Conservation (phyloP, 306 rosid species). For the Quercus agrifolia region DNA sequence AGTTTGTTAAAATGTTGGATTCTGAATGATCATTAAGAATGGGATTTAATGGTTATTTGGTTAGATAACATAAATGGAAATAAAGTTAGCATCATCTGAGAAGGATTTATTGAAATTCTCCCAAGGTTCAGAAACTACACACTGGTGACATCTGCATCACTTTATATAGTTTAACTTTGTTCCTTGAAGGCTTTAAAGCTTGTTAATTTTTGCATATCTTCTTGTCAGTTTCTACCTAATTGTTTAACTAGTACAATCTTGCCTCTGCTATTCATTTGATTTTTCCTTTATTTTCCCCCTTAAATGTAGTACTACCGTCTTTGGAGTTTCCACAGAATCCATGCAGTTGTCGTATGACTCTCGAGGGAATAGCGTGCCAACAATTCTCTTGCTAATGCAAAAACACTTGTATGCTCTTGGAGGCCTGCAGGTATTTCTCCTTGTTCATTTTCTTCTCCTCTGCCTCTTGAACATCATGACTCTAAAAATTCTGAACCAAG, state of each 20-base stretch:
- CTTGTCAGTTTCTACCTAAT: background rate
- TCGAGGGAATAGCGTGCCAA: constrained; percentile 92
- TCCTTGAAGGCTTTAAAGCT: background rate
- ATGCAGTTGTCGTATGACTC: constrained; percentile 85
- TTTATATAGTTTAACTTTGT: background rate
- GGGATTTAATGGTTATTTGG: background rate
- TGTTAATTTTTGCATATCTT: background rate
- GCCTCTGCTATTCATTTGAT: constrained; percentile 7
- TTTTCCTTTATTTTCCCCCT: constrained; percentile 8
- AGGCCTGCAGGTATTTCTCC: constrained; percentile 67
- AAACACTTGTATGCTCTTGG: constrained; percentile 68
- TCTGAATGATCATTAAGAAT: background rate
- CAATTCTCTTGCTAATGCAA: constrained; percentile 88
- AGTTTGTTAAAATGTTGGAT: background rate
- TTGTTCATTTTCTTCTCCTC: constrained; percentile 3
- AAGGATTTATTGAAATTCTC: background rate
- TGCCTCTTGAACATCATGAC: background rate
- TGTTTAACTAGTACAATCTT: constrained; percentile 7
- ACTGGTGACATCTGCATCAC: background rate
- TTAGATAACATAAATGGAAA: background rate
- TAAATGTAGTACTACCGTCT: constrained; percentile 66
- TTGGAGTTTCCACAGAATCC: constrained; percentile 94
- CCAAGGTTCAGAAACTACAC: background rate
- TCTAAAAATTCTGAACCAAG: background rate
- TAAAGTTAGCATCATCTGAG: background rate